Evolutionary conservation across 2,329 filamentous ascomycete genomes (phyloP).

Genomic region (Hypocrella siamensis): DNA sequence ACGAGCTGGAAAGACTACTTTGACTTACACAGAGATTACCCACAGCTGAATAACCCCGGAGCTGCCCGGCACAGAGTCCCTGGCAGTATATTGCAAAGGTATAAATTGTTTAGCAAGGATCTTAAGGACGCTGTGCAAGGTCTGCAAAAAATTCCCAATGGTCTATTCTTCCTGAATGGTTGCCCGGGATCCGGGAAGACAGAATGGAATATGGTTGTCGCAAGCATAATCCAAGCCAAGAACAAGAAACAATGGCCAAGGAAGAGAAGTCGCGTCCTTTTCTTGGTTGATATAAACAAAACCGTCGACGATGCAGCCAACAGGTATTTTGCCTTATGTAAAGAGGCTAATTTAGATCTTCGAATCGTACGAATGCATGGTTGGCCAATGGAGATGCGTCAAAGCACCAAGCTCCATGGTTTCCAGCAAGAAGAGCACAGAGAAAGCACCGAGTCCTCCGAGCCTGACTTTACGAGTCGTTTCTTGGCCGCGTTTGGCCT

Average conservation of each 20-base stretch:
- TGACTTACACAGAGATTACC: slow-evolving; percentile 13
- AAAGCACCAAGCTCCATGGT: slow-evolving; percentile 14
- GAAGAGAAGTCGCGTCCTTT: slow-evolving; percentile 20
- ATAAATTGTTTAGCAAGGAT: slow-evolving; percentile 19
- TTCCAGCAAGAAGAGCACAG: not conserved
- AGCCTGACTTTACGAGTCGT: slow-evolving; percentile 17
- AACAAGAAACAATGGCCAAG: slow-evolving; percentile 8
- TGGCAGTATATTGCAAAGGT: slow-evolving; percentile 11
- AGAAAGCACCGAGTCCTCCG: not conserved
- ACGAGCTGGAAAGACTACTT: slow-evolving; percentile 7
- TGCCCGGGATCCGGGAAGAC: slow-evolving; percentile 33
- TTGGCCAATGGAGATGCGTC: slow-evolving; percentile 21
- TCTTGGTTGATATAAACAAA: slow-evolving; percentile 31
- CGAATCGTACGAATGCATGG: slow-evolving; percentile 23
- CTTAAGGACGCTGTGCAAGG: slow-evolving; percentile 19
- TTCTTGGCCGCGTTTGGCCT: slow-evolving; percentile 16
- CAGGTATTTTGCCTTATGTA: slow-evolving; percentile 22
- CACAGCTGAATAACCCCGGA: slow-evolving; percentile 16
- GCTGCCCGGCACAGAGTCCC: slow-evolving; percentile 9
- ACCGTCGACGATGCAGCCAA: slow-evolving; percentile 28
- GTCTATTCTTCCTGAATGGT: slow-evolving; percentile 27
- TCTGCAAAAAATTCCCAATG: slow-evolving; percentile 21
- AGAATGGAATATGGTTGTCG: slow-evolving; percentile 26
- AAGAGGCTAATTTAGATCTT: slow-evolving; percentile 16
- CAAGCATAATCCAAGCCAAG: slow-evolving; percentile 20